A percentile compares a stretch with the other conserved stretches of the same genome.
phyloP scores from a whole-genome alignment of 1,284 basidiomycete species.

The Omphalotus olearius region DNA sequence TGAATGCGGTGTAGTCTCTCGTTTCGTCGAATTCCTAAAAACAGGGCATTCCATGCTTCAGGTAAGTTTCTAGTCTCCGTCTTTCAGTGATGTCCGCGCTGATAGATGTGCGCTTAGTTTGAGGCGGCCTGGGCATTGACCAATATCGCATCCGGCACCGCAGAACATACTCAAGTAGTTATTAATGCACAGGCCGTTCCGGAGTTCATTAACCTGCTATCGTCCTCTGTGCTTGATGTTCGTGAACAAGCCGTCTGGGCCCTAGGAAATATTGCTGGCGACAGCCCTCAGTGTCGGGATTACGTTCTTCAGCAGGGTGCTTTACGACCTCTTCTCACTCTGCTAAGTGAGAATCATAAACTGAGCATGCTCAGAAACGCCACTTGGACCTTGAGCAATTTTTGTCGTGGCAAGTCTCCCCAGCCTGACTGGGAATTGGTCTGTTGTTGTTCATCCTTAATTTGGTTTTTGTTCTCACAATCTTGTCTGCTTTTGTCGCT shows the following conservation, averaged over 20 bases:
- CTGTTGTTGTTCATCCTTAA: conserved; percentile 22
- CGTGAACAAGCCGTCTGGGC: conserved; percentile 98
- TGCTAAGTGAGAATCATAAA: conserved; percentile 87
- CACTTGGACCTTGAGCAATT: conserved; percentile 98
- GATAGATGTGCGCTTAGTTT: conserved; percentile 56
- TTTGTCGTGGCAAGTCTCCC: conserved; percentile 94
- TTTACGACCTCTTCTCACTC: conserved; percentile 64
- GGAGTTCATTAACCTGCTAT: conserved; percentile 94
- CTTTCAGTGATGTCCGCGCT: conserved; percentile 7
- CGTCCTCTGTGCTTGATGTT: conserved; percentile 85
- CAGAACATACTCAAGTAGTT: conserved; percentile 97
- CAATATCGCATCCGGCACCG: conserved; percentile 99
- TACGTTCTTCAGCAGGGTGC: conserved; percentile 82
- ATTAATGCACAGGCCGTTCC: conserved; percentile 94
- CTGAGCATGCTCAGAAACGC: conserved; percentile 97
- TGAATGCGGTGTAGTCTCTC: conserved; percentile 94
- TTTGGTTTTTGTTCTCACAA: conserved; percentile 5
- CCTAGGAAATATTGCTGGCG: conserved; percentile 93
- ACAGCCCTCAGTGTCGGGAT: conserved; percentile 92
- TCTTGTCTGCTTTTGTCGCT: conserved; percentile 3
- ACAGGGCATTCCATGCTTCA: conserved; percentile 93
- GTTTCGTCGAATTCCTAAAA: conserved; percentile 94
- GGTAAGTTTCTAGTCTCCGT: conserved; percentile 41
- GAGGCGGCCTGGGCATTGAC: conserved; percentile 99
- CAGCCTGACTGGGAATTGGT: conserved; percentile 95